phyloP scores from a whole-genome alignment of 164 flowering plant species.

The Aristolochia fimbriata region DNA sequence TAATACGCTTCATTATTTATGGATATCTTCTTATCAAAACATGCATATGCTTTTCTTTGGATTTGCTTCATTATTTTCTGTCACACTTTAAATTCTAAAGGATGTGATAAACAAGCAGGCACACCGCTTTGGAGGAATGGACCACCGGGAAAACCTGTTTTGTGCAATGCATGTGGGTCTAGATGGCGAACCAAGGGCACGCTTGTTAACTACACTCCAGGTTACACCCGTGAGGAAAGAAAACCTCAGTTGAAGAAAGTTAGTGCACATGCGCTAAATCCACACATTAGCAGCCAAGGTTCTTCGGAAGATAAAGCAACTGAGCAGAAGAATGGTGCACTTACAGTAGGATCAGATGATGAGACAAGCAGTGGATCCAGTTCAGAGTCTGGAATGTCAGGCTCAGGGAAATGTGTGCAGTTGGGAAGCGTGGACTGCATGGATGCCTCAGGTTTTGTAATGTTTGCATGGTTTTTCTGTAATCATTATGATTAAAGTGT shows the following conservation, averaged over 20 bases:
- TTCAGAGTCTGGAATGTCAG: conserved; percentile 86
- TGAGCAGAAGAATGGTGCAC: neutral
- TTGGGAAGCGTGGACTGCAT: conserved; percentile 68
- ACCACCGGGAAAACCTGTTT: conserved; percentile 91
- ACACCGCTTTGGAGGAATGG: conserved; percentile 99
- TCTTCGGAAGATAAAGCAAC: conserved; percentile 31
- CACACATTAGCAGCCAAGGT: conserved; percentile 22
- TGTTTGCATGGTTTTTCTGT: conserved; percentile 7
- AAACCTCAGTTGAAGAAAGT: conserved; percentile 51
- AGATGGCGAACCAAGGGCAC: conserved; percentile 98
- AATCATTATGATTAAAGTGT: too few relatives aligned
- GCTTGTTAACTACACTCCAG: conserved; percentile 80
- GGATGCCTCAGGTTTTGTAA: conserved; percentile 87
- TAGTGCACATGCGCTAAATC: conserved; percentile 19
- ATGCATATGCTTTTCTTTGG: too few relatives aligned
- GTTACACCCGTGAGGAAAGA: conserved; percentile 62
- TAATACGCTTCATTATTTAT: too few relatives aligned
- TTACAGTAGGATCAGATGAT: conserved; percentile 32
- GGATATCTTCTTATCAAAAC: too few relatives aligned
- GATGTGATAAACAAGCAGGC: conserved; percentile 28
- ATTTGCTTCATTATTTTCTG: too few relatives aligned
- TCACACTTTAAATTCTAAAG: too few relatives aligned
- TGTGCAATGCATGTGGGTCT: conserved; percentile 99
- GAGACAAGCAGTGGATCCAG: conserved; percentile 81
- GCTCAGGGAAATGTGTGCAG: conserved; percentile 77